Evolutionary conservation across 2,329 filamentous ascomycete species (phyloP).

Genomic region (Cordyceps cicadae): DNA sequence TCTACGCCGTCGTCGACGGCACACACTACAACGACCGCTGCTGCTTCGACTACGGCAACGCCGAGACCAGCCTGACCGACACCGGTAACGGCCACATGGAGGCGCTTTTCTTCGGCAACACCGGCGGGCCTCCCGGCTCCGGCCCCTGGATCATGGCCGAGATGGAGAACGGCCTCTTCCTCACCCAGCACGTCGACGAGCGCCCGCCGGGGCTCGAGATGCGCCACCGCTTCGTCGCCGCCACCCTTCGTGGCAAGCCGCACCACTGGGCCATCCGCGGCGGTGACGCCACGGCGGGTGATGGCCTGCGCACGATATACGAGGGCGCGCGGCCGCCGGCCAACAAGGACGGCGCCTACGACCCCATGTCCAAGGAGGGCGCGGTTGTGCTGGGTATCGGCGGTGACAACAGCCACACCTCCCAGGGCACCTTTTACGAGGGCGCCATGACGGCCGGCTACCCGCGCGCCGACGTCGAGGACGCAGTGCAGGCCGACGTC

Average conservation of each 20-base stretch:
- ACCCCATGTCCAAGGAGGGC: constrained; percentile 57
- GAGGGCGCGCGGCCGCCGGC: constrained; percentile 43
- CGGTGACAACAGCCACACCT: constrained; percentile 53
- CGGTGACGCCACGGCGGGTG: constrained; percentile 44
- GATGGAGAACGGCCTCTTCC: constrained; percentile 59
- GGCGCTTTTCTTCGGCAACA: constrained; percentile 56
- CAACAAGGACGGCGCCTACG: constrained; percentile 37
- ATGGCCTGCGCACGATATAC: constrained; percentile 48
- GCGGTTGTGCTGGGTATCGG: constrained; percentile 61
- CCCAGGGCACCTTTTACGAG: constrained; percentile 57
- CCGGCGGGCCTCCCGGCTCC: constrained; percentile 45
- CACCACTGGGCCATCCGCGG: constrained; percentile 54
- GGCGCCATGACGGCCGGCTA: constrained; percentile 57
- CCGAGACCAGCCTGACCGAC: constrained; percentile 41
- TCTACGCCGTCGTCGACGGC: constrained; percentile 53
- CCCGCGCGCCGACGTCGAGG: constrained; percentile 50
- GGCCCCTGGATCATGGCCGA: constrained; percentile 65
- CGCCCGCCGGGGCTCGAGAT: constrained; percentile 48
- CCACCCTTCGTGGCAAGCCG: constrained; percentile 46
- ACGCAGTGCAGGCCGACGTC: constrained; percentile 50
- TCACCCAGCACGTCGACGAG: constrained; percentile 34
- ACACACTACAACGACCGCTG: constrained; percentile 50
- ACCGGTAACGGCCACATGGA: constrained; percentile 61
- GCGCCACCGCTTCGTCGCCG: constrained; percentile 47
- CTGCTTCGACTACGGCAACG: constrained; percentile 52